A percentile compares a stretch with the other conserved stretches of the same genome.
Conservation (phyloP, 2,329 filamentous ascomycete species). For the Aspergillus sojae region DNA sequence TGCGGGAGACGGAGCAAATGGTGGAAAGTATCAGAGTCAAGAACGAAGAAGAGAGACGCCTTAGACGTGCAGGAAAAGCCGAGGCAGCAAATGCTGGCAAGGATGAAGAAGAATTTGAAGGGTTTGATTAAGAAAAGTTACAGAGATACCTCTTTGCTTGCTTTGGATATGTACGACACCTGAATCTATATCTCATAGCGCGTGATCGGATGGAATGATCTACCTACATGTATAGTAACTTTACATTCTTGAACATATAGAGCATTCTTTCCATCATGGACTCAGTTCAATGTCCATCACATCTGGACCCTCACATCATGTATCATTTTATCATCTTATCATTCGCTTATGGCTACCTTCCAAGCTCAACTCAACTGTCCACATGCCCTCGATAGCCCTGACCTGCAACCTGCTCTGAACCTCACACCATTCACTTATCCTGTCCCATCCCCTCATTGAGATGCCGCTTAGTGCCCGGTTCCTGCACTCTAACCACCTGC, state of each 20-base stretch:
- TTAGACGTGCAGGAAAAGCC: slow-evolving; percentile 22
- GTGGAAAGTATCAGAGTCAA: slow-evolving; percentile 64
- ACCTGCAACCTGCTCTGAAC: neutral
- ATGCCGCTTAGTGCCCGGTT: neutral
- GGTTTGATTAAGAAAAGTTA: slow-evolving; percentile 50
- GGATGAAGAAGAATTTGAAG: slow-evolving; percentile 56
- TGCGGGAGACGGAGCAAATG: slow-evolving; percentile 65
- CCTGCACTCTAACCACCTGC: neutral
- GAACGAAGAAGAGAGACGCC: slow-evolving; percentile 46
- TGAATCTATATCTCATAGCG: slow-evolving; percentile 10
- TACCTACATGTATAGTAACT: neutral
- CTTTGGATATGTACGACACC: neutral
- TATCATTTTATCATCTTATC: neutral
- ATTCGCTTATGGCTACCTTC: neutral
- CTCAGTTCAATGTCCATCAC: neutral
- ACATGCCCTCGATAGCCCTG: neutral
- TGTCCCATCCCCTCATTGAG: neutral
- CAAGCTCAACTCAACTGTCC: neutral
- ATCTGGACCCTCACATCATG: neutral
- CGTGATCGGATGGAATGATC: neutral
- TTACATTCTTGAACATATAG: neutral
- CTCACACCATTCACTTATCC: neutral
- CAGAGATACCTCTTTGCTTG: neutral
- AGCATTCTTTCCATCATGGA: neutral
- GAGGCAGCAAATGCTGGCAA: slow-evolving; percentile 19